Percentiles rank a stretch among this genome's conserved stretches.
Conservation (phyloP, 1,284 basidiomycete genomes). For the Xerocomus nothofagi region DNA sequence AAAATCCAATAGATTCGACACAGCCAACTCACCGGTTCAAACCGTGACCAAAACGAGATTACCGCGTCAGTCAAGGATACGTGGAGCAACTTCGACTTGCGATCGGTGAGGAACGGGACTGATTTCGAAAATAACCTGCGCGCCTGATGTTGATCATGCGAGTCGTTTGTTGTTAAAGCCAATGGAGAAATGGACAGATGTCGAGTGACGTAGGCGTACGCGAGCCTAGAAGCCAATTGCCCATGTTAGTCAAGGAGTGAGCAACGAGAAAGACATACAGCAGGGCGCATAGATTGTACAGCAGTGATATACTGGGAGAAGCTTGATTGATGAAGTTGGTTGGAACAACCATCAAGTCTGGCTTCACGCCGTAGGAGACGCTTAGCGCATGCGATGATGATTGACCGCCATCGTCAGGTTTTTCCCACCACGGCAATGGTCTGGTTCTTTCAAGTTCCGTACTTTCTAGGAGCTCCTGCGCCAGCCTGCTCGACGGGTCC, state of each 20-base stretch:
- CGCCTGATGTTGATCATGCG: slow-evolving; percentile 47
- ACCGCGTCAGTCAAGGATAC: slow-evolving; percentile 48
- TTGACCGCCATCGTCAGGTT: slow-evolving; percentile 7
- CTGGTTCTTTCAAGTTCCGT: slow-evolving; percentile 50
- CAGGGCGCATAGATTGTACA: slow-evolving; percentile 67
- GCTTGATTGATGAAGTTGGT: slow-evolving; percentile 43
- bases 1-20: neutral
- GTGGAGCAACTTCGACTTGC: slow-evolving; percentile 52
- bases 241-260: neutral
- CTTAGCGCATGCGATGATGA: neutral
- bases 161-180: slow-evolving; percentile 38
- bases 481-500: slow-evolving; percentile 58
- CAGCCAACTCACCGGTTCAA: slow-evolving; percentile 45
- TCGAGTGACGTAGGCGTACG: slow-evolving; percentile 65
- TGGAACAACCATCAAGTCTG: slow-evolving; percentile 52
- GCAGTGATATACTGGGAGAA: slow-evolving; percentile 44
- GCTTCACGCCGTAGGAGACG: slow-evolving; percentile 40
- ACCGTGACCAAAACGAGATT: slow-evolving; percentile 62
- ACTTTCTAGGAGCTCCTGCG: slow-evolving; percentile 58
- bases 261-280: slow-evolving; percentile 46
- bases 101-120: slow-evolving; percentile 62
- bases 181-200: slow-evolving; percentile 59
- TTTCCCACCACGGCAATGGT: slow-evolving; percentile 67
- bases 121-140: slow-evolving; percentile 48
- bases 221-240: slow-evolving; percentile 44